A percentile compares a stretch with the other conserved stretches of the same genome.
phyloP scores from a whole-genome alignment of 192 early-diverging fungal genomes.

The Piromyces sp. region DNA sequence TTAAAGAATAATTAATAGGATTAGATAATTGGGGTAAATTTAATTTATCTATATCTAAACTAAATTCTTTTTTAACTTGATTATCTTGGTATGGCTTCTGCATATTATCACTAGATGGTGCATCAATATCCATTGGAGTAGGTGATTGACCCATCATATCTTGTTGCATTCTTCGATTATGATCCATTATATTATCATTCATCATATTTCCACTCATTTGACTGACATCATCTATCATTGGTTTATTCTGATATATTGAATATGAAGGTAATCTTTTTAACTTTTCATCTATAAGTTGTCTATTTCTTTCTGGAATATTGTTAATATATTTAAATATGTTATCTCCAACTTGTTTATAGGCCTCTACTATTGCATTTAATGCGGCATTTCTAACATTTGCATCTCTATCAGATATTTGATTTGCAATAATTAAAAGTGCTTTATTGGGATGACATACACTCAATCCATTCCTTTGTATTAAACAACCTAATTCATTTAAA shows the following conservation, averaged over 20 bases:
- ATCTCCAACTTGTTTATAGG: slow-evolving; percentile 57
- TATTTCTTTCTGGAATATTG: slow-evolving; percentile 61
- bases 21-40: slow-evolving; percentile 19
- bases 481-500: slow-evolving; percentile 53
- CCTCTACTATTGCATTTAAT: slow-evolving; percentile 49
- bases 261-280: slow-evolving; percentile 35
- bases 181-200: background rate
- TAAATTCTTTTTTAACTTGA: slow-evolving; percentile 16
- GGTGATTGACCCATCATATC: background rate
- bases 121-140: slow-evolving; percentile 4
- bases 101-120: slow-evolving; percentile 4
- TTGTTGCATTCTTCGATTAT: background rate
- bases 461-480: slow-evolving; percentile 56
- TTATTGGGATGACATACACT: slow-evolving; percentile 47
- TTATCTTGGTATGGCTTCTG: background rate
- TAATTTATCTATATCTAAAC: slow-evolving; percentile 27
- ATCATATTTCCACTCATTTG: background rate
- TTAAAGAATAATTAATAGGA: background rate
- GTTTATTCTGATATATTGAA: background rate
- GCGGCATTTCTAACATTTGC: slow-evolving; percentile 64
- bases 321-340: slow-evolving; percentile 53
- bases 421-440: slow-evolving; percentile 48
- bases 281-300: slow-evolving; percentile 59
- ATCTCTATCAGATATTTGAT: slow-evolving; percentile 63
- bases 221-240: background rate